Evolutionary conservation across 2,329 filamentous ascomycete genomes (phyloP), one percentile per base, ranked within the genome.

Genomic region (Ophiocordyceps australis): DNA sequence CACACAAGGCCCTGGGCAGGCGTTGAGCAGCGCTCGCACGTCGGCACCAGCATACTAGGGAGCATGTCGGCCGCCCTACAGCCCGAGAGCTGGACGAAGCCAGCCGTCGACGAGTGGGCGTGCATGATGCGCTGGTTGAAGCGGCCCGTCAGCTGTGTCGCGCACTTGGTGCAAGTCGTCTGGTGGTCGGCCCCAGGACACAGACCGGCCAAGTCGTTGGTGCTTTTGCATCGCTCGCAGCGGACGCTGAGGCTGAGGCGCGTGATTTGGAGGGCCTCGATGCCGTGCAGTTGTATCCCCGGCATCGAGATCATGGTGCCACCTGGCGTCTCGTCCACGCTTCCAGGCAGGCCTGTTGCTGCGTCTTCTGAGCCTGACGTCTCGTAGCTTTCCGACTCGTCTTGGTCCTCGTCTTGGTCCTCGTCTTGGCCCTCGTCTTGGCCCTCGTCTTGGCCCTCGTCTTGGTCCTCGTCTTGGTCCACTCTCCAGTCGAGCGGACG

Each of bases 301-400:
- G 82, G 81, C 38, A 89, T 82, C 0, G 74, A 81, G 7, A 91
- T 58, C 28, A 78, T 68, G n/a, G 80, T 76, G 14, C 80, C 80
- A 27, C 62, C 59, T 39, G 82, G 77, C 3, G 57, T 33, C n/a
- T 38, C 40, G 24, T 49, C 45, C 10, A 29, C 28, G 3, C 34
- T 28, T 29, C 35, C 27, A 14, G 33, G 6, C 9, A 28, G 7
- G 8, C 28, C 22, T 10, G 25, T 13, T 7, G 32, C 26, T 4
- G 28, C 21, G 13, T 37, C 34, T 7, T 49, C 49, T 4, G 50
- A 43, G 11, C 35, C 40, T 7, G 59, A 34, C 14, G 43, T 36
- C 3, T 42, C 60, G 17, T 57, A 63, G 5, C 54, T 60, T 8
- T 50, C 49, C 15, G 55, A 49, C 6, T 35, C 36, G n/a, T n/a